A percentile compares a stretch with the other conserved stretches of the same genome.
Evolutionary conservation across 1,284 basidiomycete genomes (phyloP).

Genomic region (Tranzscheliella williamsii): DNA sequence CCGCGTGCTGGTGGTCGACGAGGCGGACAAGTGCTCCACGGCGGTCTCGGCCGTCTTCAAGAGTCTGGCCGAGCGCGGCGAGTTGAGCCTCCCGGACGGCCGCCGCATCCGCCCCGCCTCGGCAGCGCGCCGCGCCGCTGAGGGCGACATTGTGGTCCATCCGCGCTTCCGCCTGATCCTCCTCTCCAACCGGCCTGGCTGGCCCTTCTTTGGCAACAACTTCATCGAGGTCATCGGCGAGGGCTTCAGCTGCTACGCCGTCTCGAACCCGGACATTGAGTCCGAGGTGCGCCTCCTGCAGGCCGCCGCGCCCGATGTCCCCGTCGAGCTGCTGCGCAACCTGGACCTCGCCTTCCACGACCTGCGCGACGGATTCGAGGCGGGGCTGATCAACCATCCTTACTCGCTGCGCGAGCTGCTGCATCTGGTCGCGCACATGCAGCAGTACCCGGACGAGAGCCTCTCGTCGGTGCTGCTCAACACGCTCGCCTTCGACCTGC

Average conservation of each 20-base stretch:
- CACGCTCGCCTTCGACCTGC: conserved; percentile 61
- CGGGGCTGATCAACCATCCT: conserved; percentile 58
- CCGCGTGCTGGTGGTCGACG: conserved; percentile 61
- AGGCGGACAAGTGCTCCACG: conserved; percentile 62
- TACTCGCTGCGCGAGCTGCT: conserved; percentile 61
- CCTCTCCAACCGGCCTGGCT: conserved; percentile 61
- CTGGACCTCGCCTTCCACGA: conserved; percentile 61
- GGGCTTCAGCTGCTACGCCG: conserved; percentile 58
- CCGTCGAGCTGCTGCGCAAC: conserved; percentile 44
- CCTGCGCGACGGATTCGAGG: conserved; percentile 59
- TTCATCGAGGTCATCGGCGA: conserved; percentile 61
- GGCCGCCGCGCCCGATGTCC: conserved; percentile 56
- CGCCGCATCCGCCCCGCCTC: conserved; percentile 47
- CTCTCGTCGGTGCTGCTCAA: conserved; percentile 61
- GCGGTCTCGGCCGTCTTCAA: conserved; percentile 61
- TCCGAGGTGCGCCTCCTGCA: conserved; percentile 58
- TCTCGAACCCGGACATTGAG: conserved; percentile 60
- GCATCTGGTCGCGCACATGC: conserved; percentile 61
- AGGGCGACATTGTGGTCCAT: conserved; percentile 54
- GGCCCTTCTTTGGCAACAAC: conserved; percentile 59
- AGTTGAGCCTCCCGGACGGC: conserved; percentile 60
- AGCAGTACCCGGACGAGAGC: conserved; percentile 57
- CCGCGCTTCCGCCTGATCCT: conserved; percentile 61
- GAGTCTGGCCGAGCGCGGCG: conserved; percentile 60
- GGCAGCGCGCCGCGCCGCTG: neutral